These are phyloP conservation scores for Ceratobasidium sp. DNA, from an alignment of 1,284 basidiomycete genomes.

Conservation along the genomic window DNA sequence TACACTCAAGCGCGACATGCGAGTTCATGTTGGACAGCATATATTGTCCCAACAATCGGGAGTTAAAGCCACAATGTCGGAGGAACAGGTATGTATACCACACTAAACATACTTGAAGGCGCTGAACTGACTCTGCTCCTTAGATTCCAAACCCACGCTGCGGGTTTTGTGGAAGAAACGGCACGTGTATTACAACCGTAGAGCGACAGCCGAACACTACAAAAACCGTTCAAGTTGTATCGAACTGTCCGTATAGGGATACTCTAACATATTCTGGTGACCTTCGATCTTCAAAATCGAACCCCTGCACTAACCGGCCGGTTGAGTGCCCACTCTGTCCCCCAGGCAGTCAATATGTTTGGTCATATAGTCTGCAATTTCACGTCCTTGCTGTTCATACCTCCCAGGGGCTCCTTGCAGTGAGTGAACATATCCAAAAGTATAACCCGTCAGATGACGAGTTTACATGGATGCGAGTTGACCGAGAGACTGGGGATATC, in stretches of 20 bases:
- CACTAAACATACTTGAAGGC: not conserved
- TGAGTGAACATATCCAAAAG: not conserved
- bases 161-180: not conserved
- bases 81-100: not conserved
- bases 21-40: conserved; percentile 1
- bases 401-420: not conserved
- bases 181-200: not conserved
- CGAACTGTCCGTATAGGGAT: not conserved
- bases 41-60: not conserved
- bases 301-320: conserved; percentile 5
- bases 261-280: not conserved
- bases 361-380: not conserved
- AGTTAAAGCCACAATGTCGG: too few species aligned
- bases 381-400: not conserved
- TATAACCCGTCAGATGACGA: not conserved
- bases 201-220: not conserved
- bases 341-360: not conserved
- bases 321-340: not conserved
- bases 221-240: not conserved
- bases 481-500: not conserved
- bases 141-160: too few species aligned
- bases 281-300: not conserved
- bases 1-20: not conserved
- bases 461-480: not conserved
- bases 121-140: not conserved